These are phyloP conservation scores for Annulohypoxylon truncatum DNA, from an alignment of 2,329 filamentous ascomycete species.

Conservation along the genomic window DNA sequence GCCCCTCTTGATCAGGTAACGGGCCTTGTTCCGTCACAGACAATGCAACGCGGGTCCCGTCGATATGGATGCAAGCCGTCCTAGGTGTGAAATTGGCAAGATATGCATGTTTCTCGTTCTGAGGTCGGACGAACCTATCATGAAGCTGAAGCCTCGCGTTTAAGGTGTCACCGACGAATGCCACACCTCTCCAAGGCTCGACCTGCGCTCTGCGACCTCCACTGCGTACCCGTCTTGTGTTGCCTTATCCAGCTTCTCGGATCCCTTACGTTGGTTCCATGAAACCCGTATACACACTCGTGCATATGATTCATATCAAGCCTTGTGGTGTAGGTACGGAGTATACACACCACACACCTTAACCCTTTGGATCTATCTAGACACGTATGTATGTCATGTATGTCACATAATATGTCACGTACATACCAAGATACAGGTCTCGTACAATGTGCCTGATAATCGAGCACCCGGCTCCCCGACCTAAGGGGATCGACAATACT, in stretches of 20 bases:
- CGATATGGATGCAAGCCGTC: slow-evolving; percentile 17
- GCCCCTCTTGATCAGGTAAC: slow-evolving; percentile 25
- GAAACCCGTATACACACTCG: slow-evolving; percentile 28
- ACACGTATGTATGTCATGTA: slow-evolving; percentile 5
- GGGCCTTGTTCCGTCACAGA: slow-evolving; percentile 20
- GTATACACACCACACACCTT: not conserved
- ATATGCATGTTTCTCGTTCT: slow-evolving; percentile 36
- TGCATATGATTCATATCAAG: slow-evolving; percentile 30
- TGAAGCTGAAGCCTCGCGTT: slow-evolving; percentile 29
- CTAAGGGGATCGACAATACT: not conserved
- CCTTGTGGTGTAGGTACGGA: slow-evolving; percentile 21
- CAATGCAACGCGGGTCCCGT: slow-evolving; percentile 31
- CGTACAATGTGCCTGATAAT: slow-evolving; percentile 17
- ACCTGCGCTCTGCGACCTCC: slow-evolving; percentile 17
- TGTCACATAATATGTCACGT: slow-evolving; percentile 21
- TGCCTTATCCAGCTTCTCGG: slow-evolving; percentile 39
- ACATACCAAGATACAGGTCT: not conserved
- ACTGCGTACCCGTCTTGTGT: slow-evolving; percentile 37
- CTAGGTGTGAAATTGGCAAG: slow-evolving; percentile 20
- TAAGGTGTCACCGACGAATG: slow-evolving; percentile 31
- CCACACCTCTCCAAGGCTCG: slow-evolving; percentile 12
- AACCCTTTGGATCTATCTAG: not conserved
- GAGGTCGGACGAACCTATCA: slow-evolving; percentile 29
- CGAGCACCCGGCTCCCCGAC: slow-evolving; percentile 5
- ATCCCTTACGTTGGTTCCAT: slow-evolving; percentile 35